Evolutionary conservation across 768 basidiomycete genomes (phyloP).

Genomic region (Trametes meyenii): DNA sequence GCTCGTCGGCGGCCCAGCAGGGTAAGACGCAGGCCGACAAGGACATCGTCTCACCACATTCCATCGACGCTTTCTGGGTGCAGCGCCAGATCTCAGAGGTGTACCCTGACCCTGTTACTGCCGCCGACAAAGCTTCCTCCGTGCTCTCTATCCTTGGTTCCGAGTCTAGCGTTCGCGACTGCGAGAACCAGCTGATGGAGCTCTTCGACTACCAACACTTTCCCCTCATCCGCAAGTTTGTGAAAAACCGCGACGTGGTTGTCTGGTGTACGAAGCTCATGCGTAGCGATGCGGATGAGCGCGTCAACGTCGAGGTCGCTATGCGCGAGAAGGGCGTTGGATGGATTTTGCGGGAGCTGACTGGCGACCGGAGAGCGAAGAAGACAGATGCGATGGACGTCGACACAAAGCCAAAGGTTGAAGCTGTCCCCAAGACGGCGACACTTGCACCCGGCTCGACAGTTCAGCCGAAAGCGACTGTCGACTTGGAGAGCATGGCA

Average conservation of each 20-base stretch:
- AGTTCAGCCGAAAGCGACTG: slow-evolving; percentile 78
- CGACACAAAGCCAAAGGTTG: slow-evolving; percentile 54
- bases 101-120: slow-evolving; percentile 93
- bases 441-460: slow-evolving; percentile 87
- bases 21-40: slow-evolving; percentile 63
- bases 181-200: slow-evolving; percentile 96
- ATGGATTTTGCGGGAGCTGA: slow-evolving; percentile 90
- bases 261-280: slow-evolving; percentile 99
- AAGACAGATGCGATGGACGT: slow-evolving; percentile 76
- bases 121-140: slow-evolving; percentile 85
- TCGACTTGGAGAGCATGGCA: slow-evolving; percentile 94
- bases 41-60: slow-evolving; percentile 84
- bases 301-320: slow-evolving; percentile 92
- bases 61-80: slow-evolving; percentile 98
- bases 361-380: slow-evolving; percentile 76
- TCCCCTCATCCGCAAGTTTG: slow-evolving; percentile 84
- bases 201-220: slow-evolving; percentile 93
- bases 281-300: slow-evolving; percentile 84
- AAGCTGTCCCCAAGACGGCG: slow-evolving; percentile 72
- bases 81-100: slow-evolving; percentile 91
- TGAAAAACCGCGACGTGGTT: slow-evolving; percentile 94
- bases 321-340: slow-evolving; percentile 98
- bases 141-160: slow-evolving; percentile 87
- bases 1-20: slow-evolving; percentile 47
- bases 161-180: slow-evolving; percentile 86